Evolutionary conservation across 192 early-diverging fungal species (phyloP), one percentile per base, ranked within the genome.

Genomic region (Jimgerdemannia flammicorona): DNA sequence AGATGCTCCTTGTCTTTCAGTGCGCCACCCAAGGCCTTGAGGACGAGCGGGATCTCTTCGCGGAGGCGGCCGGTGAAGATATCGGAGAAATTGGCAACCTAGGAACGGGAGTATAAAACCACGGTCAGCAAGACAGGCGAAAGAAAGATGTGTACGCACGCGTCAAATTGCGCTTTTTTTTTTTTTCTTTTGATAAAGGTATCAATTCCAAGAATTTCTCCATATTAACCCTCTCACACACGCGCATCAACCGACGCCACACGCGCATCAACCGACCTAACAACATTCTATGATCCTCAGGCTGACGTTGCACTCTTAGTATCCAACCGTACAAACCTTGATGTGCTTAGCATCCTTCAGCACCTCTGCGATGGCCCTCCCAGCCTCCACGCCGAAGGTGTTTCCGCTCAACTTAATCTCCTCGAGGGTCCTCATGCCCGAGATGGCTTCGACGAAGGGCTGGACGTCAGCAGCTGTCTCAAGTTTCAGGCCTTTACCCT

Each of bases 31-130:
- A 99, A 84, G 20, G 93, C 92, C 69, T 92, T 91, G 39, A 98
- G 79, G 64, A 91, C 90, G 59, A 86, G 84, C 69, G 95, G 95
- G 76, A 99, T 96, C 79, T 97, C 96, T 70, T 92, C 90, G 77
- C 92, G 89, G 59, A 98, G 86, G 63, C 97, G 92, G 41, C 96
- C 91, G 29, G 97, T 99, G 78, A 98, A 99, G 69, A 97, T 96
- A 79, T 99, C 97, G 71, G 91, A 89, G 44, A 97, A 86, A 54
- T 93, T 92, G 44, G 93, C 94, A 49, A 92, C 79, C 95, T 95
- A 82, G 44, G 14, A 68, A 64, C 17, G 18, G 18, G 83, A 3
- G 29, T 29, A 29, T 29, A 29, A 29, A 29, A 29, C 29, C 29
- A 29, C 29, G 14, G 17, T 11, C 19, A 54, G 40, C 43, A 39